These are phyloP conservation scores for Globisporangium cylindrosporum DNA, from an alignment of 352 stramenopile genomes.

Conservation along the genomic window DNA sequence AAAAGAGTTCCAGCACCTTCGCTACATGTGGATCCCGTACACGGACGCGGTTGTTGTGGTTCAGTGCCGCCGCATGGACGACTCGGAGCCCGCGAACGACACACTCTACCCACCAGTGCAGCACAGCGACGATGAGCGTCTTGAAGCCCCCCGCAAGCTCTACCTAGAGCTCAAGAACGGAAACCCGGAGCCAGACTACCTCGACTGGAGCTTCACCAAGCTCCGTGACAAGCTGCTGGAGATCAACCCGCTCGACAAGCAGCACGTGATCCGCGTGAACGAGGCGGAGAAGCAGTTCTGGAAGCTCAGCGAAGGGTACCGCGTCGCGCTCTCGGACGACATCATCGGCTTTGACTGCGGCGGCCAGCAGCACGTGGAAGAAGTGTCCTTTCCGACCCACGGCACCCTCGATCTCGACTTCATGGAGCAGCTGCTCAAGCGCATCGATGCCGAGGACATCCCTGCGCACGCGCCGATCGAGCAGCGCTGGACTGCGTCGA, in stretches of 20 bases:
- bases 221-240: slow-evolving; percentile 80
- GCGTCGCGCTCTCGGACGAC: slow-evolving; percentile 91
- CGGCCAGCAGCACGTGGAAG: slow-evolving; percentile 96
- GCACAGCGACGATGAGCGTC: slow-evolving; percentile 56
- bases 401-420: slow-evolving; percentile 90
- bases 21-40: slow-evolving; percentile 99
- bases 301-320: slow-evolving; percentile 90
- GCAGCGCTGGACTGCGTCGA: slow-evolving; percentile 95
- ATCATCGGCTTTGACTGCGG: slow-evolving; percentile 99
- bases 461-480: slow-evolving; percentile 97
- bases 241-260: slow-evolving; percentile 87
- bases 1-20: slow-evolving; percentile 77
- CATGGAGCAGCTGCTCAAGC: slow-evolving; percentile 89
- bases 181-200: slow-evolving; percentile 55
- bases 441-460: slow-evolving; percentile 92
- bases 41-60: slow-evolving; percentile 95
- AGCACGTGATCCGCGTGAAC: slow-evolving; percentile 94
- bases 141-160: slow-evolving; percentile 76
- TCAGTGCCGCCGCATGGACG: slow-evolving; percentile 69
- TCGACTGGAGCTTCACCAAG: slow-evolving; percentile 83
- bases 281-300: slow-evolving; percentile 96
- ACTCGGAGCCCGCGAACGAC: slow-evolving; percentile 38
- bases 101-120: slow-evolving; percentile 41
- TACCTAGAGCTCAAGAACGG: slow-evolving; percentile 69
- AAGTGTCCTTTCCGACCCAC: slow-evolving; percentile 93